These are phyloP conservation scores for Stachybotrys elegans DNA, from an alignment of 2,329 filamentous ascomycete genomes.

Conservation along the genomic window DNA sequence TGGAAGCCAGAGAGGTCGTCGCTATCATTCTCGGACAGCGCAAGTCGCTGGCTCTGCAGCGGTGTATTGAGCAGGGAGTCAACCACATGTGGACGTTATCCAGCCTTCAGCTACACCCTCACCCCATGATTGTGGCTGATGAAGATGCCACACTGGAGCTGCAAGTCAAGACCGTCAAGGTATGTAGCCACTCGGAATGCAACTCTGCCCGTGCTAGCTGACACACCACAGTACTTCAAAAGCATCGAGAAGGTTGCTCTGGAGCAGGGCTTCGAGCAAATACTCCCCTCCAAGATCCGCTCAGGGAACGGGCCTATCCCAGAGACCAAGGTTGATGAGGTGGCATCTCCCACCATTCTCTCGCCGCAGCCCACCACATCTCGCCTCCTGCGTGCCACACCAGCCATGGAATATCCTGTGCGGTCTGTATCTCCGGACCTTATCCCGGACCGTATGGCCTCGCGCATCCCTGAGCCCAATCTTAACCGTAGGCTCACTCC, in stretches of 20 bases:
- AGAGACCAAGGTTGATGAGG: slow-evolving; percentile 36
- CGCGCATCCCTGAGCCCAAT: slow-evolving; percentile 46
- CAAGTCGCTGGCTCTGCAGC: slow-evolving; percentile 75
- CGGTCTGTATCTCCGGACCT: slow-evolving; percentile 55
- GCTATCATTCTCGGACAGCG: slow-evolving; percentile 78
- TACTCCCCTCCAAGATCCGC: slow-evolving; percentile 50
- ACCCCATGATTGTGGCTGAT: slow-evolving; percentile 78
- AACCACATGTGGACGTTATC: slow-evolving; percentile 93
- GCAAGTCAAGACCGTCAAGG: slow-evolving; percentile 68
- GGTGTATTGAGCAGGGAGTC: slow-evolving; percentile 74
- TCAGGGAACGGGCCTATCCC: slow-evolving; percentile 40
- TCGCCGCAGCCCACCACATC: slow-evolving; percentile 53
- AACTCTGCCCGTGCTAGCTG: neutral
- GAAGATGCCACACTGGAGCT: slow-evolving; percentile 72
- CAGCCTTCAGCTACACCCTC: slow-evolving; percentile 72
- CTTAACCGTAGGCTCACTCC: slow-evolving; percentile 41
- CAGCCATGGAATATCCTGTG: slow-evolving; percentile 49
- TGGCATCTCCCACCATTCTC: slow-evolving; percentile 39
- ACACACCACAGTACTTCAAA: slow-evolving; percentile 56
- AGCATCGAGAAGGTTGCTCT: slow-evolving; percentile 62
- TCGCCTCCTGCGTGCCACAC: slow-evolving; percentile 47
- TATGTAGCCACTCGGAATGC: slow-evolving; percentile 17
- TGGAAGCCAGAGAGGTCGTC: slow-evolving; percentile 76
- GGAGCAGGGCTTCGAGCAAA: slow-evolving; percentile 52
- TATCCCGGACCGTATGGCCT: slow-evolving; percentile 58